Percentiles rank a stretch among this genome's conserved stretches.
phyloP scores from a whole-genome alignment of 176 grass and related monocot species.

The barley (Hordeum vulgare) region MorexV3_pseudomolecules_assembly NC_058524.1:14127904-14128403 shows the following conservation, averaged over 20 bases:
- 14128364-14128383: constrained; percentile 65
- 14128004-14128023: neutral
- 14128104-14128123: constrained; percentile 53
- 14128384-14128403: constrained; percentile 84
- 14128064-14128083: constrained; percentile 66
- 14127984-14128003: neutral
- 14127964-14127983: neutral
- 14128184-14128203: neutral
- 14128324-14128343: constrained; percentile 54
- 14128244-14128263: neutral
- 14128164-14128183: constrained; percentile 52
- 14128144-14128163: constrained; percentile 53
- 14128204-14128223: too few species aligned
- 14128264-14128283: neutral
- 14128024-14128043: neutral
- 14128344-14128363: constrained; percentile 56
- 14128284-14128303: neutral
- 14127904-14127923: neutral
- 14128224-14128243: neutral
- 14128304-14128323: constrained; percentile 59
- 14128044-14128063: constrained; percentile 17
- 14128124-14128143: constrained; percentile 40
- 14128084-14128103: constrained; percentile 49
- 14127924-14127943: neutral
- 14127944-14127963: neutral